phyloP scores from a whole-genome alignment of 306 rosid genomes.

The Carpinus viminea region DNA sequence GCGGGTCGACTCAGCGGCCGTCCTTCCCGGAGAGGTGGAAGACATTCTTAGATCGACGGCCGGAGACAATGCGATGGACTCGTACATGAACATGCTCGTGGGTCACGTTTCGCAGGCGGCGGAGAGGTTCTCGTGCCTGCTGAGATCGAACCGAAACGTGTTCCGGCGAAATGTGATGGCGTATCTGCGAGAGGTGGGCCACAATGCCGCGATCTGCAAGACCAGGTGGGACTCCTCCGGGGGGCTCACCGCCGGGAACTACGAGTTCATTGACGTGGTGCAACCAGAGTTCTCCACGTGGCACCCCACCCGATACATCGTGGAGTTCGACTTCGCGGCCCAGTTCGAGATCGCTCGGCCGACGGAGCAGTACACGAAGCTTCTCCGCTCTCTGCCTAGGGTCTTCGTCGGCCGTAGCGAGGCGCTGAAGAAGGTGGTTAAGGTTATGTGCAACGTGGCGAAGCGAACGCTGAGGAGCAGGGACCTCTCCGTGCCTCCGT shows the following conservation, averaged over 20 bases:
- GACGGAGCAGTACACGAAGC: conserved; percentile 38
- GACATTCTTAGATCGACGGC: conserved; percentile 13
- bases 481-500: conserved; percentile 68
- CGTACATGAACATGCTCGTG: conserved; percentile 36
- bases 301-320: conserved; percentile 47
- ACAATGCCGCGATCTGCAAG: conserved; percentile 86
- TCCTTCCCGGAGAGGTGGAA: conserved; percentile 29
- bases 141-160: conserved; percentile 22
- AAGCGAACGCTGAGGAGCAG: conserved; percentile 56
- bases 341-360: conserved; percentile 70
- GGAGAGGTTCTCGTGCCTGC: conserved; percentile 24
- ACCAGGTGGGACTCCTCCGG: conserved; percentile 62
- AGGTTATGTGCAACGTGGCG: conserved; percentile 46
- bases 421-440: conserved; percentile 57
- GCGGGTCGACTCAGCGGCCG: conserved; percentile 44
- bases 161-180: conserved; percentile 54
- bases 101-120: conserved; percentile 53
- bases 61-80: conserved; percentile 26
- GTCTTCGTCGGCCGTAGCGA: conserved; percentile 57
- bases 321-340: conserved; percentile 57
- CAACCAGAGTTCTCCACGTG: conserved; percentile 26
- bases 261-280: conserved; percentile 74
- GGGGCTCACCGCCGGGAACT: conserved; percentile 46
- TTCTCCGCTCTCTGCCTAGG: conserved; percentile 43
- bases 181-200: conserved; percentile 50